Evolutionary conservation across 2,329 filamentous ascomycete genomes (phyloP), one percentile per base, ranked within the genome.

Genomic region (Calonectria pauciramosa): DNA sequence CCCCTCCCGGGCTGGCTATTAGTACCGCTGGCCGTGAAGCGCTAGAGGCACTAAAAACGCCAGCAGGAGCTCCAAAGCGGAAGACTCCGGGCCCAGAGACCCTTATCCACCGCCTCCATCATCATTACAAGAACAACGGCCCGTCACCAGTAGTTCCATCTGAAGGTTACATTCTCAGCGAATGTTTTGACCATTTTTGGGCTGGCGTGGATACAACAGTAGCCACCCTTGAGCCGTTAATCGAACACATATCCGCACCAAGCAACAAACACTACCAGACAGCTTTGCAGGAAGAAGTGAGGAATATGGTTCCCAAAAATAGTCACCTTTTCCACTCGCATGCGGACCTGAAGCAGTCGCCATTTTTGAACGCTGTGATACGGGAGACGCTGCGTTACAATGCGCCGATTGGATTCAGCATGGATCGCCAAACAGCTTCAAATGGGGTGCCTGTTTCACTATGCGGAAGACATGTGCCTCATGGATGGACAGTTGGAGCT

Each of bases 131-230:
- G 41, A 41, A 63, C 13, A 26, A 41, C 4, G 56, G 23, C 18
- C 23, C 56, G 14, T 63, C 38, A 3, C 34, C n/a, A 11, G 56
- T 7, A 16, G 34, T 36, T 41, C 34, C 56, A 8, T 63, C 56
- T 13, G 56, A 63, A 63, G 8, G 23, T 9, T 63, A 63, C 26
- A 41, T 63, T 38, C 36, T 63, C 36, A 63, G 56, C 4, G 56
- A 63, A 20, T 63, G 56, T n/a, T 63, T 63, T 41, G 56, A 63
- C 34, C 56, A 63, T 28, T 63, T 63, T 28, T 63, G 56, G 56
- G 56, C 56, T 36, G 56, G 56, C 4, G 23, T 63, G 5, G 56
- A 63, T 16, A 63, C 34, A 20, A 63, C 56, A 8, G 34, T 41
- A n/a, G 34, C 34, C 7, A 23, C 56, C 26, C 34, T 63, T 28